These are phyloP conservation scores for Penicillium fimorum DNA, from an alignment of 495 filamentous ascomycete genomes.

Conservation along the genomic window DNA sequence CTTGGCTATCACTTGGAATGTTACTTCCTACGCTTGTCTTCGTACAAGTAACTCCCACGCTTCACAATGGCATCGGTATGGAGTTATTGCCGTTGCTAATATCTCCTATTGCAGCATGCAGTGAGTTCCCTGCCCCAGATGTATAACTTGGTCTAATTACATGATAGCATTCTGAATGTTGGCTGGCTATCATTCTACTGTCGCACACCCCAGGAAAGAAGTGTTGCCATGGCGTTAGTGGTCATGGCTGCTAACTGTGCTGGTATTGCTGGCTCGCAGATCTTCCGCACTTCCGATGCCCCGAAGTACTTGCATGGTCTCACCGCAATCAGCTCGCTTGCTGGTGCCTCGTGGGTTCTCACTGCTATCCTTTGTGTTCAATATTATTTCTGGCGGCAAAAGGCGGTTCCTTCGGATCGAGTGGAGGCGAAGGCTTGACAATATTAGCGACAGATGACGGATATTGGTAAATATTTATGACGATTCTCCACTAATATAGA, in stretches of 20 bases:
- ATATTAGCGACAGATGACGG: not conserved
- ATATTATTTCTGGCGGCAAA: conserved; percentile 22
- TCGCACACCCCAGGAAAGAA: conserved; percentile 45
- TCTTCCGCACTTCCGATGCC: conserved; percentile 52
- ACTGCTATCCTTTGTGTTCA: conserved; percentile 21
- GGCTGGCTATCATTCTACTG: conserved; percentile 51
- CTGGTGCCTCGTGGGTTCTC: conserved; percentile 34
- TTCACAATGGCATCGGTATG: conserved; percentile 43
- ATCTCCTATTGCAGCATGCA: conserved; percentile 52
- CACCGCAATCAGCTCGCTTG: conserved; percentile 34
- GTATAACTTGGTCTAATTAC: not conserved
- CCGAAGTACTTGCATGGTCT: conserved; percentile 49
- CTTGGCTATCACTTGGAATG: conserved; percentile 43
- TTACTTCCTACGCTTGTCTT: conserved; percentile 40
- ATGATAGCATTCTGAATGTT: conserved; percentile 41
- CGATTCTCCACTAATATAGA: not conserved
- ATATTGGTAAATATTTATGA: not conserved
- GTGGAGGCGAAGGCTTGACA: not conserved
- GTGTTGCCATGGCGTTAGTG: conserved; percentile 54
- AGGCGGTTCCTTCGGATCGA: not conserved
- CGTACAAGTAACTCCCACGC: conserved; percentile 19
- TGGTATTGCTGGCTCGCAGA: conserved; percentile 53
- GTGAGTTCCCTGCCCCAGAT: conserved; percentile 30
- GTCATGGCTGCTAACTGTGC: conserved; percentile 56
- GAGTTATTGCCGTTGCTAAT: conserved; percentile 48